Conservation (phyloP, 2,329 filamentous ascomycete species). For the Juglanconis juglandina region DNA sequence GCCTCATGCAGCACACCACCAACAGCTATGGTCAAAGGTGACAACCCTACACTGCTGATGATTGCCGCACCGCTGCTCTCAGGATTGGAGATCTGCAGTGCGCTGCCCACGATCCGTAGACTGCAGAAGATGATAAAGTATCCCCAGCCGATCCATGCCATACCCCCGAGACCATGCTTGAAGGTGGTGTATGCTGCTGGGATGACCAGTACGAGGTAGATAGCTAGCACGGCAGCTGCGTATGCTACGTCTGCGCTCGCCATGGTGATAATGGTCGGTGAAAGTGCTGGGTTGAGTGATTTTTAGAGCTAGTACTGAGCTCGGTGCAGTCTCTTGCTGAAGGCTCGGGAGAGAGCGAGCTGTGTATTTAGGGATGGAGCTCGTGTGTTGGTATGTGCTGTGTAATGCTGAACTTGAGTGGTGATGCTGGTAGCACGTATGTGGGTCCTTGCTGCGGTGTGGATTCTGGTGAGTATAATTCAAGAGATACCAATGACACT, state of each 20-base stretch:
- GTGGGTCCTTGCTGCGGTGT: no score
- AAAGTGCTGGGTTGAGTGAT: not conserved
- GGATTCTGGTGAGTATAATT: no score
- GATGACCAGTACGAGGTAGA: conserved; percentile 32
- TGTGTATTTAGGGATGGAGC: no score
- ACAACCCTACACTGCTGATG: conserved; percentile 36
- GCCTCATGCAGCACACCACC: conserved; percentile 34
- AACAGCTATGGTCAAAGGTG: conserved; percentile 31
- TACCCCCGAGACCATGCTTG: conserved; percentile 31
- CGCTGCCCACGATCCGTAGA: conserved; percentile 33
- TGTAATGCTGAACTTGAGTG: no score
- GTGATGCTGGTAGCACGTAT: no score
- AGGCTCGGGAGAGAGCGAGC: no score
- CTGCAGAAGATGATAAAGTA: conserved; percentile 36
- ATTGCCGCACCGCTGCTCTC: conserved; percentile 28
- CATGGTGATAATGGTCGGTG: not conserved
- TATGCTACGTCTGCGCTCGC: conserved; percentile 8
- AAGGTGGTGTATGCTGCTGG: conserved; percentile 29
- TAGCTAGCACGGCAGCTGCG: conserved; percentile 28
- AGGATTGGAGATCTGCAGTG: conserved; percentile 25
- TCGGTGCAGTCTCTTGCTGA: not conserved
- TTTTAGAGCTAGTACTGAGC: not conserved
- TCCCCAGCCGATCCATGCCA: conserved; percentile 33
- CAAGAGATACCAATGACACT: no score
- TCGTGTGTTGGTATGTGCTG: no score